Conservation (phyloP, 2,329 filamentous ascomycete genomes). For the Hortaea sp. region DNA sequence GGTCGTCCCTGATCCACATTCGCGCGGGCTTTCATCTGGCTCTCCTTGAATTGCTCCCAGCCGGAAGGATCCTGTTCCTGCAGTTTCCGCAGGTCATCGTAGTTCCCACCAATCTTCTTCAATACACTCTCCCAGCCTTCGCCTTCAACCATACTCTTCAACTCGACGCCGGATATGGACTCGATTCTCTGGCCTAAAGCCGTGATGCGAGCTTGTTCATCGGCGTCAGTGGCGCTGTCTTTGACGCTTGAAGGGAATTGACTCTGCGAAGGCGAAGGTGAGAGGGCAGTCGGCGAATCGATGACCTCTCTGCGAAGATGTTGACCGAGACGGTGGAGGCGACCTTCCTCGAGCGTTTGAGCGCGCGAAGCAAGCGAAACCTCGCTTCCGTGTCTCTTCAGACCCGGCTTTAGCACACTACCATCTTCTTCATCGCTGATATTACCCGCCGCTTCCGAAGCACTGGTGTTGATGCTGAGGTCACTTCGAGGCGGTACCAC, state of each 20-base stretch:
- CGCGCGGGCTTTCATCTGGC: constrained; percentile 24
- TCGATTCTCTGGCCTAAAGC: constrained; percentile 35
- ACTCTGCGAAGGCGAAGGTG: neutral
- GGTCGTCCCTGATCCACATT: constrained; percentile 1
- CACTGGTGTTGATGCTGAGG: constrained; percentile 14
- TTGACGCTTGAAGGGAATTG: neutral
- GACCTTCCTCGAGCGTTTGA: constrained; percentile 58
- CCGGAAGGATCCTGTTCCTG: constrained; percentile 30
- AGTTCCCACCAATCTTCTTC: constrained; percentile 53
- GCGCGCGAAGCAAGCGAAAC: constrained; percentile 58
- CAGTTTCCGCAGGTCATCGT: constrained; percentile 55
- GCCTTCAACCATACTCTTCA: constrained; percentile 51
- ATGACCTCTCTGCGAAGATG: constrained; percentile 55
- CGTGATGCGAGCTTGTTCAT: constrained; percentile 24
- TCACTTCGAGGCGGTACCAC: neutral
- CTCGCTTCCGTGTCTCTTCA: constrained; percentile 52
- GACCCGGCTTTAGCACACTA: constrained; percentile 24
- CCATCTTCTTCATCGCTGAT: constrained; percentile 12
- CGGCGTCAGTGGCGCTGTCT: neutral
- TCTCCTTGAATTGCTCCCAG: constrained; percentile 26
- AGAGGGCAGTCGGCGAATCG: constrained; percentile 28
- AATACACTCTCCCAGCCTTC: constrained; percentile 52
- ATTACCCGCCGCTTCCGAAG: constrained; percentile 16
- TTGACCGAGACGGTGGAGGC: constrained; percentile 59
- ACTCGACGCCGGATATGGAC: constrained; percentile 48